Evolutionary conservation across 2,329 filamentous ascomycete species (phyloP), one percentile per base, ranked within the genome.

Genomic region (Fusarium miscanthi): DNA sequence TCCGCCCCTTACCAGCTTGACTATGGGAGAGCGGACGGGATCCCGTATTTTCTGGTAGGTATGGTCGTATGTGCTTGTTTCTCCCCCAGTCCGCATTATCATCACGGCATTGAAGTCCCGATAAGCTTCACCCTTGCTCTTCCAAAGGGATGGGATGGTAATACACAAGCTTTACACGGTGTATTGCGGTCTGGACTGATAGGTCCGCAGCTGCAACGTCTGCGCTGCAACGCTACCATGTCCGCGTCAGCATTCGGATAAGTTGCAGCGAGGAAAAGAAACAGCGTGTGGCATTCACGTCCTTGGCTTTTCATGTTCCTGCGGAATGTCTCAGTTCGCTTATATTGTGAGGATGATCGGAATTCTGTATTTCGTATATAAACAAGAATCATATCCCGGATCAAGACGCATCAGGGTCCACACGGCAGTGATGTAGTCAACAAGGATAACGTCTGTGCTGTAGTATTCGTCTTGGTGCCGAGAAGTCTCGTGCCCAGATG

Each of bases 21-120:
- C 60, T 48, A 56, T 56, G 63, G 59, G 63, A 67, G 64, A 67
- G 64, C 64, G 54, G 64, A 67, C 64, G 62, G 64, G 64, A 66
- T 67, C 64, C 64, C 64, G 64, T 42, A 46, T 60, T 67, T 25
- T 67, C 64, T 43, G 41, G 21, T 66, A 67, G 43, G 38, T 67
- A 54, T 68, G 65, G 65, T 68, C 63, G 56, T 68, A 68, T 68
- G 65, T 68, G 25, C 4, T 13, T 14, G 17, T 1, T 0, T 6
- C 0, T 5, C 1, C 5, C 4, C 21, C 33, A 33, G 8, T 27
- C n/a, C 5, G 6, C 16, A 21, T 27, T 40, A 63, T 48, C 1
- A 48, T 11, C 30, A 13, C 37, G 37, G 42, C 30, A 59, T 21
- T 42, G 12, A 13, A 6, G 19, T 33, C 17, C 45, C 41, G 30